Evolutionary conservation across 1,284 basidiomycete species (phyloP).

Genomic region (Ganoderma sinense): DNA sequence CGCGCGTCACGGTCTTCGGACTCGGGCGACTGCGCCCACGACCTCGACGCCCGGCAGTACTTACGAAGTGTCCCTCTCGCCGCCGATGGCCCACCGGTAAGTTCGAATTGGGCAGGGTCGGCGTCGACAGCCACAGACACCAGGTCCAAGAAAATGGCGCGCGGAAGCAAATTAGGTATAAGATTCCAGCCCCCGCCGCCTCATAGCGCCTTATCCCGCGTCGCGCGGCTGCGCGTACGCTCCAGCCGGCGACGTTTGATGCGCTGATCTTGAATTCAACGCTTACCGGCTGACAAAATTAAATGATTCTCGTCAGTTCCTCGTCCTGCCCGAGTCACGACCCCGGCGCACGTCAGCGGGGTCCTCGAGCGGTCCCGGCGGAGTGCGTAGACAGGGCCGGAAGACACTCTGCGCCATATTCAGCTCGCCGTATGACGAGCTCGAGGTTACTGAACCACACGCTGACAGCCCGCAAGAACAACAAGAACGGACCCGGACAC

Average conservation of each 20-base stretch:
- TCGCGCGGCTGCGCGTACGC: not conserved
- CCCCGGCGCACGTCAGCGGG: not conserved
- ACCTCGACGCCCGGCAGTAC: not conserved
- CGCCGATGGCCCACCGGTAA: not conserved
- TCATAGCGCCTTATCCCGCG: not conserved
- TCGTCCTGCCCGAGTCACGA: not conserved
- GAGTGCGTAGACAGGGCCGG: not conserved
- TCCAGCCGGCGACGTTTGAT: not conserved
- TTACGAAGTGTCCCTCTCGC: not conserved
- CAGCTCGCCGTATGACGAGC: not conserved
- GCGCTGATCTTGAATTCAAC: conserved; percentile 1
- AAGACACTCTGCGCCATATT: not conserved
- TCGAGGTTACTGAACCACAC: no score
- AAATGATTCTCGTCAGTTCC: not conserved
- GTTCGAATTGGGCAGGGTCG: not conserved
- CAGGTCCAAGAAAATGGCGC: not conserved
- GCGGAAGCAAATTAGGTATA: not conserved
- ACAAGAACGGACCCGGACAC: not conserved
- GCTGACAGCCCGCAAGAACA: not conserved
- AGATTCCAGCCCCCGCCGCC: not conserved
- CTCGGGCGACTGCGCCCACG: not conserved
- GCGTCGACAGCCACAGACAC: not conserved
- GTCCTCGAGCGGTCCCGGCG: not conserved
- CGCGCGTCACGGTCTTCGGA: not conserved
- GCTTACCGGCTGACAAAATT: not conserved